Percentiles rank a stretch among this genome's conserved stretches.
Conservation (phyloP, 768 basidiomycete genomes). For the Dioszegia crocea region DNA sequence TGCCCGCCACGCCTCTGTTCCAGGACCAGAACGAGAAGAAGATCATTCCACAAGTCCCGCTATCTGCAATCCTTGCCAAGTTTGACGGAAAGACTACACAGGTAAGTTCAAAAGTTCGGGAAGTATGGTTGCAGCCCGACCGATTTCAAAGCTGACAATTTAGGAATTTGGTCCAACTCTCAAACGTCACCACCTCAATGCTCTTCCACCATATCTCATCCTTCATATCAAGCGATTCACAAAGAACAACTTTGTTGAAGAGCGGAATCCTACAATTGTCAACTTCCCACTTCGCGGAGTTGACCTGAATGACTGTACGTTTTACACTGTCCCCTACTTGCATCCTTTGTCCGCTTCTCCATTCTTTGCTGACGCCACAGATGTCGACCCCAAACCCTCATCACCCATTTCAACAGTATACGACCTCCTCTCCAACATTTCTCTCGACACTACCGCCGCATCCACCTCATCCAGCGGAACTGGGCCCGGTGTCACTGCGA, state of each 20-base stretch:
- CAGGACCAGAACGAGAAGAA: slow-evolving; percentile 96
- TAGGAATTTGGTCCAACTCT: slow-evolving; percentile 79
- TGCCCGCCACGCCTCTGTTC: slow-evolving; percentile 95
- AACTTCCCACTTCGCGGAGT: slow-evolving; percentile 92
- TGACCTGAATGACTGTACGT: slow-evolving; percentile 86
- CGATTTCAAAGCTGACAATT: background rate
- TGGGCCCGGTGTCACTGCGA: slow-evolving; percentile 34
- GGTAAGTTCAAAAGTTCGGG: slow-evolving; percentile 52
- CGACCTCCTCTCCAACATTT: slow-evolving; percentile 92
- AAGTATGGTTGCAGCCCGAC: background rate
- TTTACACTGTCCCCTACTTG: no score
- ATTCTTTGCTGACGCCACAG: slow-evolving; percentile 53
- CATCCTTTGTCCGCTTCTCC: no score
- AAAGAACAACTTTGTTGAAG: slow-evolving; percentile 92
- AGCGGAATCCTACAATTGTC: slow-evolving; percentile 98
- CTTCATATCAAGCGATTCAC: slow-evolving; percentile 95
- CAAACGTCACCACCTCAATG: slow-evolving; percentile 82
- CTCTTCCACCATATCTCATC: slow-evolving; percentile 85
- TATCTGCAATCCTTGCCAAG: slow-evolving; percentile 83
- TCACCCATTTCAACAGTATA: slow-evolving; percentile 66
- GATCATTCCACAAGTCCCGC: slow-evolving; percentile 94
- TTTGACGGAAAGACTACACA: slow-evolving; percentile 90
- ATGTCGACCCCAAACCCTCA: slow-evolving; percentile 64
- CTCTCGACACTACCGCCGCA: slow-evolving; percentile 91
- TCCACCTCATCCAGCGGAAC: slow-evolving; percentile 61